Base-by-base conservation (phyloP, 371 early-diverging fungal species). In the Parasitella parasitica region DNA sequence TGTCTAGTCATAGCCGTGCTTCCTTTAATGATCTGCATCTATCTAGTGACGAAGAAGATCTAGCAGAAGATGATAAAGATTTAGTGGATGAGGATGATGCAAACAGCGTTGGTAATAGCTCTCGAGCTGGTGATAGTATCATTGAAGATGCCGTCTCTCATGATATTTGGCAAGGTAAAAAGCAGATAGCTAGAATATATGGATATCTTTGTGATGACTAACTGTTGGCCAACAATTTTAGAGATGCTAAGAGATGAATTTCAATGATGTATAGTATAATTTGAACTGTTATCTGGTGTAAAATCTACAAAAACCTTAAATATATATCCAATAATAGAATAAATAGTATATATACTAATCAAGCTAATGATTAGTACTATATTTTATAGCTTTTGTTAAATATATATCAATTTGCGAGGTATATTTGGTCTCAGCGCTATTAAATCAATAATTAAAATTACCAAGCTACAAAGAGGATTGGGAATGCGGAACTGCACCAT, bases 141-240 rank as follows among this genome's bases (percentile, higher is more conserved):
- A 32, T 59, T 26, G 57, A 61, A 46, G 69, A 70, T 54, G 12
- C 30, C n/a, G 5, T 39, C 35, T 64, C 65, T 15, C 62, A 70
- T 51, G 59, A 54, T 36, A 49, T 70, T 9, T 70, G 70, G 70
- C 27, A 60, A 66, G 66, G 66, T 60, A 60, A 59, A 27, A 30
- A 16, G n/a, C n/a, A 27, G n/a, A 30, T 20, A 18, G 13, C 28
- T 34, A 22, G 38, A 58, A 49, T 30, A 3, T 11, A 35, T 35
- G 24, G 30, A 59, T 22, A 50, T 38, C 27, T n/a, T n/a, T 3
- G 13, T 32, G 12, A 30, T 54, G 16, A n/a, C 30, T 30, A 12
- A 35, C 22, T n/a, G n/a, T n/a, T n/a, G n/a, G n/a, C n/a, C n/a
- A n/a, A n/a, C n/a, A n/a, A n/a, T 35, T 34, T 7, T 58, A 68